Base-by-base conservation (phyloP, 2,329 filamentous ascomycete species). In the Lecanosticta acicola region DNA sequence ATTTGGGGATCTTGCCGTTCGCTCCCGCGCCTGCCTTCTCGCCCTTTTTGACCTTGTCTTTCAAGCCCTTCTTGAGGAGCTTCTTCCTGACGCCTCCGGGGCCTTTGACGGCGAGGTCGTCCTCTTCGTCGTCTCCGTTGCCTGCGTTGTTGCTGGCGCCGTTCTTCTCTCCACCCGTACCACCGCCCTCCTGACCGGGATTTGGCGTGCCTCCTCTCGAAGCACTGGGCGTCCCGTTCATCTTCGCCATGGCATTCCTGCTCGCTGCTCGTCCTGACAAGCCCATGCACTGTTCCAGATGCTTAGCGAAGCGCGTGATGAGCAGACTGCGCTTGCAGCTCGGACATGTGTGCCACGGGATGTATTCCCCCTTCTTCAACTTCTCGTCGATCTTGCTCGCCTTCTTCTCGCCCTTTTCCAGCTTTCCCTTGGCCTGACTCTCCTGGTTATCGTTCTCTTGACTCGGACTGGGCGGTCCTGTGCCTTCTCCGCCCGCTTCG, bases 281-380 rank as follows among this genome's bases (percentile, higher is more conserved):
- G 18, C 77, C 77, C 53, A 82, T 68, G 53, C 78, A 82, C 50
- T 79, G 77, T 53, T 81, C 78, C 43, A 81, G 59, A 59, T 82
- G 78, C 58, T 79, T 77, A 13, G 78, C 77, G 41, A 81, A 78
- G 39, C 78, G 70, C 19, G 75, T 80, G 53, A 80, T 79, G 47
- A 80, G 73, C 55, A 81, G 67, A 60, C 78, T 80, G 21, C 79
- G 72, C 52, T 80, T 80, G 59, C 78, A 82, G 52, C 75, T 76
- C 8, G 77, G 78, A 60, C 78, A 82, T 9, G 72, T 76, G 48
- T 76, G 72, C 72, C 72, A 76, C 1, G 72, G 72, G 2, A 75
- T 70, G 55, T 76, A 75, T 32, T 72, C 71, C 32, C 71, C 72
- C 20, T 71, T 71, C 39, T 70, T 71, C 39, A 75, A 65, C 57